Base-by-base conservation (phyloP, 352 stramenopile genomes). In the Pythium coloratum region DNA sequence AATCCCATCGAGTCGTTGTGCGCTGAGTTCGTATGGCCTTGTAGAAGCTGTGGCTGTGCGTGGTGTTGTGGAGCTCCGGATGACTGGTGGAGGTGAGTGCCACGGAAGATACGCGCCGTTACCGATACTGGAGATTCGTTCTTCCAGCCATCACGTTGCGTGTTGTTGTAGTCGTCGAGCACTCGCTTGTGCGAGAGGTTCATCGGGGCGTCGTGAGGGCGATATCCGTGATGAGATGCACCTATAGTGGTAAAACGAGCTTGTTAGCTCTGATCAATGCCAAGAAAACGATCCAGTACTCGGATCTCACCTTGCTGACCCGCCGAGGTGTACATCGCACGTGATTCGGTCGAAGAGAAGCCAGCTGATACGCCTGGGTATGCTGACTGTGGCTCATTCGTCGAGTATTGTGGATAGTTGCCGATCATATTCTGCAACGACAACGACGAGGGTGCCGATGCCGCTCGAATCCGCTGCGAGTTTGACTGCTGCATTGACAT, bases 1-100 rank as follows among this genome's bases (percentile, higher is more conserved):
- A 56, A 59, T 13, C 57, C 53, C 59, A 74, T 62, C n/a, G 50
- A 42, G 42, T 62, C 55, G 49, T 60, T 50, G 26, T 56, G 44
- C 28, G 65, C 47, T n/a, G 49, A 47, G 53, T 49, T 53, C 28
- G 61, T 44, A 63, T 51, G 44, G 44, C 32, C 13, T 30, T 58
- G 33, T n/a, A 67, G 49, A 20, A 44, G 60, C 36, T 76, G 61
- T 40, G 26, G 24, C 10, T 60, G 60, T 55, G 47, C 8, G 81
- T 76, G 34, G 46, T 72, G 28, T 67, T 75, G 28, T 83, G 67
- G 8, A 77, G 66, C n/a, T 64, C 70, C 30, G 69, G 75, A 14
- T 72, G 80, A 20, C 67, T 62, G 53, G 81, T 71, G 68, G 32
- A 71, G 51, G 32, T 70, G 64, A 6, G 69, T 74, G 6, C 62